Conservation (phyloP, 495 filamentous ascomycete species). For the Penicillium arizonense region DNA sequence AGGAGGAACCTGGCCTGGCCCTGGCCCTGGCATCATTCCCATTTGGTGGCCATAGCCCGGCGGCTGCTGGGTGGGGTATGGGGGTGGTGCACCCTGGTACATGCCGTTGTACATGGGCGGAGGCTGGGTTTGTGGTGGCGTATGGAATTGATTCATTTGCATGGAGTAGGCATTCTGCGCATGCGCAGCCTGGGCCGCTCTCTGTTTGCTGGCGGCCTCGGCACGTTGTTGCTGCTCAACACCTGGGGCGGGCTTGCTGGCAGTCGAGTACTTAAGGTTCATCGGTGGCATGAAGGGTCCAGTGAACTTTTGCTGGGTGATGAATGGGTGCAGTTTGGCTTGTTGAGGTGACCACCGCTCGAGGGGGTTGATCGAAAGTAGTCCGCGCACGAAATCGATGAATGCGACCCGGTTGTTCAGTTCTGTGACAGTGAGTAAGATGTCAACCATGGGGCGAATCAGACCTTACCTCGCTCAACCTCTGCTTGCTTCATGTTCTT, state of each 20-base stretch:
- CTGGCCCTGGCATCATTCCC: slow-evolving; percentile 57
- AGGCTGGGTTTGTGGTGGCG: slow-evolving; percentile 47
- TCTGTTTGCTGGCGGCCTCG: slow-evolving; percentile 86
- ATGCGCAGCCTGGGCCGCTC: slow-evolving; percentile 63
- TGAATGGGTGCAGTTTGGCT: slow-evolving; percentile 96
- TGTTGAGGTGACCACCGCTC: slow-evolving; percentile 98
- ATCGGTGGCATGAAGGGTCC: slow-evolving; percentile 96
- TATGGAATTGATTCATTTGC: slow-evolving; percentile 59
- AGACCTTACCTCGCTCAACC: slow-evolving; percentile 81
- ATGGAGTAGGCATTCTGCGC: slow-evolving; percentile 56
- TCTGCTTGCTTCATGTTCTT: slow-evolving; percentile 99
- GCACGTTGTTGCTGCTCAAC: slow-evolving; percentile 96
- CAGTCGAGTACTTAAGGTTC: slow-evolving; percentile 83
- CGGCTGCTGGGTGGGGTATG: slow-evolving; percentile 72
- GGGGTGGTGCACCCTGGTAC: slow-evolving; percentile 79
- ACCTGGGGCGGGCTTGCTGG: slow-evolving; percentile 87
- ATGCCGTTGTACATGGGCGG: slow-evolving; percentile 79
- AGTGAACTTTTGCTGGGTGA: slow-evolving; percentile 96
- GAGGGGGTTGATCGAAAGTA: slow-evolving; percentile 92
- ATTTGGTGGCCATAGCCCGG: slow-evolving; percentile 72
- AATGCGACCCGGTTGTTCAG: slow-evolving; percentile 98
- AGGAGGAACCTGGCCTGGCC: slow-evolving; percentile 54
- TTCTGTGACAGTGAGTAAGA: slow-evolving; percentile 57
- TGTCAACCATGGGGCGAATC: not conserved
- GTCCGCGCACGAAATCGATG: slow-evolving; percentile 96